Base-by-base conservation (phyloP, 2,329 filamentous ascomycete genomes). In the Septoria petroselini region DNA sequence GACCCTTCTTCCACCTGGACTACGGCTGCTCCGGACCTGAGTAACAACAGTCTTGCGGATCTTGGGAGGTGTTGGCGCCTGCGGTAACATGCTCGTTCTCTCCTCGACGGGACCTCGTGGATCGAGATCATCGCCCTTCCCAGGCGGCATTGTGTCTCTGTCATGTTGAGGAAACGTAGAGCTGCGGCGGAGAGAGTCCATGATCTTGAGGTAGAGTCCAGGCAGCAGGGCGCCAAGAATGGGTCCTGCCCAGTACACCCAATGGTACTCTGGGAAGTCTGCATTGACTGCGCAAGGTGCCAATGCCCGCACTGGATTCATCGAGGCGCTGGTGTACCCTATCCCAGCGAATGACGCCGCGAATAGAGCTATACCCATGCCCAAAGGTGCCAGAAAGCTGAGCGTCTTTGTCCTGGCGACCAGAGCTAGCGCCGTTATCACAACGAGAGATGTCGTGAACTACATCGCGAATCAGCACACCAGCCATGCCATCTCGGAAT, bases 271-370 rank as follows among this genome's bases (percentile, higher is more conserved):
- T 11, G 50, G 48, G 44, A 68, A 68, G 23, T 53, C 41, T 14
- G 42, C 45, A 27, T 56, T 54, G 30, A 65, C 60, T 17, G 65
- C 64, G 18, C 58, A 59, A 1, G 48, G 64, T 11, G 61, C 65
- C 34, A 68, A 65, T 1, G 61, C 62, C n/a, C 65, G 60, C 3
- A 64, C 61, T 18, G 66, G 66, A 50, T 68, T 68, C 9, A 68
- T 53, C 27, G 58, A 61, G 18, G 19, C 47, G 65, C 72, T 59
- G 7, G 60, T 62, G 29, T 57, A 62, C 45, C 48, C 74, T 51
- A 54, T 39, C n/a, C 55, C 55, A 27, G 53, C 54, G 9, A 65
- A 47, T 37, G 62, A 53, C 19, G 53, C 57, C 4, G 46, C 30
- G 30, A 57, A 57, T 19, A 54, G 41, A 8, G 62, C 51, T 2